Percentiles rank a stretch among this genome's conserved stretches.
phyloP scores from a whole-genome alignment of 2,329 filamentous ascomycete species.

The Aspergillus aculeatinus region DNA sequence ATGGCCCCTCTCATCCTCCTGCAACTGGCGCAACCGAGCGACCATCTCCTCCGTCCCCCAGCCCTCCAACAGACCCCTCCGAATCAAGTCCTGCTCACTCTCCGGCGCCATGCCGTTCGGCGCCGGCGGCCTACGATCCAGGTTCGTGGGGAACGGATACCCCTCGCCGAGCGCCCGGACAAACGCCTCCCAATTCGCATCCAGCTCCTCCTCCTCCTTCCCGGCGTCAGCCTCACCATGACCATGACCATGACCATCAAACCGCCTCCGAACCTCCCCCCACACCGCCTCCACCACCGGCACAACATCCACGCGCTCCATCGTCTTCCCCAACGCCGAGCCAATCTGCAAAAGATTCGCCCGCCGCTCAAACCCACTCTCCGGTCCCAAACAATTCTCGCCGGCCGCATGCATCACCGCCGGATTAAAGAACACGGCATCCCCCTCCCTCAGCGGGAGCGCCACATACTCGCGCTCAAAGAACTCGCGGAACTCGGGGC shows the following conservation, averaged over 20 bases:
- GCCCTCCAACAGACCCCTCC: constrained; percentile 44
- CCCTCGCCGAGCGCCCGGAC: constrained; percentile 56
- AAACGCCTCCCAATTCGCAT: constrained; percentile 47
- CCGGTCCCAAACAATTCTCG: constrained; percentile 45
- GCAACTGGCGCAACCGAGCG: constrained; percentile 40
- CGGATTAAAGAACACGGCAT: constrained; percentile 65
- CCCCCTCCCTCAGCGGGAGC: constrained; percentile 55
- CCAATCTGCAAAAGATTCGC: constrained; percentile 65
- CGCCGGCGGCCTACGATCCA: constrained; percentile 57
- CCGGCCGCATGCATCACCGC: constrained; percentile 64
- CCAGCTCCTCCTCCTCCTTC: constrained; percentile 48
- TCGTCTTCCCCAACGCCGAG: constrained; percentile 62
- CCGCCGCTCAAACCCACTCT: constrained; percentile 49
- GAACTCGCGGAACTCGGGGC: constrained; percentile 53
- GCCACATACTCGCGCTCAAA: constrained; percentile 56
- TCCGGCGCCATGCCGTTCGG: constrained; percentile 60
- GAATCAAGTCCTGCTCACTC: constrained; percentile 57
- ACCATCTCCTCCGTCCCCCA: constrained; percentile 46
- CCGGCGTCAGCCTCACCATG: constrained; percentile 21
- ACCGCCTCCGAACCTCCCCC: constrained; percentile 41
- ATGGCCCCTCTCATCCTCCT: not conserved
- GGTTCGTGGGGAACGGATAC: constrained; percentile 63
- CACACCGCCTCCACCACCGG: constrained; percentile 56
- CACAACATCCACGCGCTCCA: constrained; percentile 59
- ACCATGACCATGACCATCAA: not conserved